A percentile compares a stretch with the other conserved stretches of the same genome.
Conservation (phyloP, 352 stramenopile species). For the Albugo laibachii region DNA sequence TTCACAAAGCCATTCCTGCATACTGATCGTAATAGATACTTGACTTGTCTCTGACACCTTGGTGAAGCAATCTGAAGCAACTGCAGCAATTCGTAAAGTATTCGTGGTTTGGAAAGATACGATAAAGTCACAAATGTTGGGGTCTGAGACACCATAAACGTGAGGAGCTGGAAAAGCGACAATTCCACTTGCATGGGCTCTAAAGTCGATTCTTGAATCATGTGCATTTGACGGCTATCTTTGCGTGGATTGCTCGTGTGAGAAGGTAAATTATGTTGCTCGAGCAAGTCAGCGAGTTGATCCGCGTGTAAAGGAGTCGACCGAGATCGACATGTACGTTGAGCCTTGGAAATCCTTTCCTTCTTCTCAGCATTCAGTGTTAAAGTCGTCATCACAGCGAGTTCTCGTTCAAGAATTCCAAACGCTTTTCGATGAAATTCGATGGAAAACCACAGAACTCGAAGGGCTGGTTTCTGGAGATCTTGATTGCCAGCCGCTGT, state of each 20-base stretch:
- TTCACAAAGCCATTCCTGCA: slow-evolving; percentile 50
- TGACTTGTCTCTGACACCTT: slow-evolving; percentile 62
- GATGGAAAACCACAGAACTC: slow-evolving; percentile 75
- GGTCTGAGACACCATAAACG: slow-evolving; percentile 69
- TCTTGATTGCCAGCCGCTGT: slow-evolving; percentile 45
- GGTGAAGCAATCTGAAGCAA: slow-evolving; percentile 57
- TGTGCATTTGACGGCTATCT: background rate
- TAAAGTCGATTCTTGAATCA: slow-evolving; percentile 7
- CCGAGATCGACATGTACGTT: slow-evolving; percentile 63
- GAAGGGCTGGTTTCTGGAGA: slow-evolving; percentile 46
- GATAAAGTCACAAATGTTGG: slow-evolving; percentile 29
- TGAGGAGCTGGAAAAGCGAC: slow-evolving; percentile 41
- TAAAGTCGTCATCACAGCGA: slow-evolving; percentile 40
- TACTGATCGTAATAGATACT: slow-evolving; percentile 48
- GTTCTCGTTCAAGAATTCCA: slow-evolving; percentile 64
- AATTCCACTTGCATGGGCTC: slow-evolving; percentile 66
- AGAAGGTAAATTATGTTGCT: slow-evolving; percentile 19
- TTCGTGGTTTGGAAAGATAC: slow-evolving; percentile 32
- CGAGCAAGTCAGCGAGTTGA: no score
- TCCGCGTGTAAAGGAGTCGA: slow-evolving; percentile 49
- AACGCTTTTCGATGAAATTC: slow-evolving; percentile 77
- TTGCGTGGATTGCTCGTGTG: slow-evolving; percentile 8
- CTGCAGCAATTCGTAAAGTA: slow-evolving; percentile 55
- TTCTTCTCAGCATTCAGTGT: slow-evolving; percentile 22
- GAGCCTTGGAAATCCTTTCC: slow-evolving; percentile 52